A percentile compares a stretch with the other conserved stretches of the same genome.
phyloP scores from a whole-genome alignment of 2,329 filamentous ascomycete species.

The Colletotrichum endophyticum region DNA sequence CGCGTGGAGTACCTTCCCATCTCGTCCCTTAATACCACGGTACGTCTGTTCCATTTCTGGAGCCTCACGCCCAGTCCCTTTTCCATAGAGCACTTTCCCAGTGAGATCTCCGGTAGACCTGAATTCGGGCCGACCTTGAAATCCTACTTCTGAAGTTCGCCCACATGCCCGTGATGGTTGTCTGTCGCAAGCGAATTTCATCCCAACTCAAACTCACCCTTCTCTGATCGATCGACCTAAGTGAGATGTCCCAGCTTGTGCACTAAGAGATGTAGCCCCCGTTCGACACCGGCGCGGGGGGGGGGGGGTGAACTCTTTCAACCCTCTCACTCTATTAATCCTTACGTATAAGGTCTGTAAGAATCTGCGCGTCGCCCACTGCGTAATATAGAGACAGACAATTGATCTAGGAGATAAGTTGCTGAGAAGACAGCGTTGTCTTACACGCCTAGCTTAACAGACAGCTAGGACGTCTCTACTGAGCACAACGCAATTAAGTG shows the following conservation, averaged over 20 bases:
- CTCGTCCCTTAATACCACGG: not conserved
- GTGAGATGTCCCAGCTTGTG: not conserved
- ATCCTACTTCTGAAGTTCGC: not conserved
- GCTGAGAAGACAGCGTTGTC: not conserved
- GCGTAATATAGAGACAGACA: rapidly evolving
- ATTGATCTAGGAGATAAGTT: not conserved
- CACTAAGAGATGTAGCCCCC: not conserved
- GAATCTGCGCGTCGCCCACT: not conserved
- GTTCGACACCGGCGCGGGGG: not conserved
- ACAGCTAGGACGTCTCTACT: not conserved
- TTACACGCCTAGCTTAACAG: not conserved
- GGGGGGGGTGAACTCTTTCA: not conserved
- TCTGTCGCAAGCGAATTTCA: not conserved
- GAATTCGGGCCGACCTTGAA: not conserved
- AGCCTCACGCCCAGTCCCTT: not conserved
- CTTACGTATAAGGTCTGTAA: not conserved
- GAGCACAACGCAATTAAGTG: rapidly evolving
- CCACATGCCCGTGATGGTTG: not conserved
- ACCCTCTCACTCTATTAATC: not conserved
- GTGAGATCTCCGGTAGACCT: not conserved
- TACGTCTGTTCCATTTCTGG: not conserved
- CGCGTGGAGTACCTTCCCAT: not conserved
- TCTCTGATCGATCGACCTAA: not conserved
- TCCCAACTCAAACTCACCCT: not conserved
- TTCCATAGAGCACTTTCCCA: not conserved